Base-by-base conservation (phyloP, 768 basidiomycete genomes). In the Aureoboletus auriporus region DNA sequence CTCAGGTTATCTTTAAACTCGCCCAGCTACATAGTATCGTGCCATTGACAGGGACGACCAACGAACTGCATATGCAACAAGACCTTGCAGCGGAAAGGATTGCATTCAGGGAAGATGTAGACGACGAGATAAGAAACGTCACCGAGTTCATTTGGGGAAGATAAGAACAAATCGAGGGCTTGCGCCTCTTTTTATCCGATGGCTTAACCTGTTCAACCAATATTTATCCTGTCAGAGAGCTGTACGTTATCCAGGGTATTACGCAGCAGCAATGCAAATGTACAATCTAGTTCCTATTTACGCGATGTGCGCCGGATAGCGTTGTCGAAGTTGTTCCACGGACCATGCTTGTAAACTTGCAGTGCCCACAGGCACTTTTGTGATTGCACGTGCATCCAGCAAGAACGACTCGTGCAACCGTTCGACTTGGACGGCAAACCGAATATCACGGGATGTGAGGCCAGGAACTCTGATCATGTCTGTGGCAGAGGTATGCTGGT, bases 31-130 rank as follows among this genome's bases (percentile, higher is more conserved):
- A 78, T 49, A 82, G 78, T 3, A 76, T 93, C 52, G 78, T 77
- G 1, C 89, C 91, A 0, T 66, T 93, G 36, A 84, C 84, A 29
- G 91, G 91, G 3, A 90, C 89, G 10, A 86, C 78, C 1, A 75
- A 75, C 48, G 75, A 80, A 49, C 49, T 69, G 20, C 87, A 90
- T 53, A 89, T 89, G 82, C 66, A 69, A 33, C 79, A 89, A 50
- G 85, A 81, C 47, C 66, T 88, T 16, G 72, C 70, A 1, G 74
- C 68, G 3, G 73, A 71, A 43, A 59, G 61, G 7, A 60, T 78
- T 28, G 59, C 63, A 14, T 59, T 73, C 46, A 58, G 61, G 37
- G 60, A 63, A 7, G 66, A 68, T 4, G 61, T 67, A 30, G 49
- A 57, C 23, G 40, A 40, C 44, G 58, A 61, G 44, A 46, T 62